A percentile compares a stretch with the other conserved stretches of the same genome.
These are phyloP conservation scores for Aureobasidium sp. DNA, from an alignment of 2,329 filamentous ascomycete genomes.

Conservation along the genomic window DNA sequence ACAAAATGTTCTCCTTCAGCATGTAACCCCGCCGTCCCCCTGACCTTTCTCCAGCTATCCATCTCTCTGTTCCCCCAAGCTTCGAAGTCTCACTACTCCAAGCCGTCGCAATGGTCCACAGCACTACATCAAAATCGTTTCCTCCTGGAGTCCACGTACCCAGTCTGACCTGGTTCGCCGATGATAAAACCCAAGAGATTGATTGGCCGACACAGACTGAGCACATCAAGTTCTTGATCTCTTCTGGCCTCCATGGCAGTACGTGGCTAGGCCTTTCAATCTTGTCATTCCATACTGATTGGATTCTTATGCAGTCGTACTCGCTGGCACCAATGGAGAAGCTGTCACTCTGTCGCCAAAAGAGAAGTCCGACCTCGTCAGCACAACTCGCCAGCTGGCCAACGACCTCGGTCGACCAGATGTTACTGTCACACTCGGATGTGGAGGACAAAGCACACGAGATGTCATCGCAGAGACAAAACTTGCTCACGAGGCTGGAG, in stretches of 20 bases:
- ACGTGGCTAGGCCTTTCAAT: slow-evolving; percentile 30
- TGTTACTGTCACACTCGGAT: slow-evolving; percentile 70
- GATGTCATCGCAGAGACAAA: slow-evolving; percentile 35
- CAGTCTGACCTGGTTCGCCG: slow-evolving; percentile 49
- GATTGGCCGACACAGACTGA: slow-evolving; percentile 50
- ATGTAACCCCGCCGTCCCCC: background rate
- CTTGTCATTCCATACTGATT: slow-evolving; percentile 41
- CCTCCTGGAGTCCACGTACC: slow-evolving; percentile 52
- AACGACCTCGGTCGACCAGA: slow-evolving; percentile 57
- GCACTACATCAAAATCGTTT: slow-evolving; percentile 22
- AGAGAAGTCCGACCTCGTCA: slow-evolving; percentile 63
- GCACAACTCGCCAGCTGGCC: slow-evolving; percentile 63
- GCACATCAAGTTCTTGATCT: slow-evolving; percentile 49
- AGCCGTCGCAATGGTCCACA: background rate
- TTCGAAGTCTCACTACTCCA: background rate
- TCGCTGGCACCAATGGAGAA: slow-evolving; percentile 77
- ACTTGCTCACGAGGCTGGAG: slow-evolving; percentile 33
- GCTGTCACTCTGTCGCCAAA: slow-evolving; percentile 67
- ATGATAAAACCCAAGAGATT: slow-evolving; percentile 44
- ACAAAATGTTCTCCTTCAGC: background rate
- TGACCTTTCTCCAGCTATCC: too few relatives aligned
- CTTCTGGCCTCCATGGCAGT: slow-evolving; percentile 46
- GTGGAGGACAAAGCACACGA: slow-evolving; percentile 39
- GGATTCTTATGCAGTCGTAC: slow-evolving; percentile 49
- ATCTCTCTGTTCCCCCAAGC: background rate